A percentile compares a stretch with the other conserved stretches of the same genome.
Conservation (phyloP, 306 rosid genomes). For the Cicer judaicum region DNA sequence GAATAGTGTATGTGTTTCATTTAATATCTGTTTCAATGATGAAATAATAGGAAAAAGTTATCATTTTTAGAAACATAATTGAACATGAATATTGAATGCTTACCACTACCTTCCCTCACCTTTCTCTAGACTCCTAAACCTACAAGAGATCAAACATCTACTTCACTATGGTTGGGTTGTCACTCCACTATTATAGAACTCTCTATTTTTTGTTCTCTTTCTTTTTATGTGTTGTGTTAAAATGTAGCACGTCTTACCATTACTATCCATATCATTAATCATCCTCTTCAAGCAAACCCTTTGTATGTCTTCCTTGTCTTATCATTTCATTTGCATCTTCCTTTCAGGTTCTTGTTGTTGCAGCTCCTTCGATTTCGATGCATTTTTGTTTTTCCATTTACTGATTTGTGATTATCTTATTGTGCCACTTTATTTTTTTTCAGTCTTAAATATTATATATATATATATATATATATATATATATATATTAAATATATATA, state of each 20-base stretch:
- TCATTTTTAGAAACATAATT: conserved; percentile 44
- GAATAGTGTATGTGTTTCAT: neutral
- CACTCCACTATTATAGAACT: conserved; percentile 39
- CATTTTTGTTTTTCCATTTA: conserved; percentile 26
- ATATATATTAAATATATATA: conserved; percentile 5
- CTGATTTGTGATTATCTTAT: conserved; percentile 25
- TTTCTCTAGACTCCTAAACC: conserved; percentile 52
- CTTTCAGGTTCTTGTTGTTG: conserved; percentile 14
- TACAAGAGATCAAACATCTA: conserved; percentile 63
- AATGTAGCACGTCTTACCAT: conserved; percentile 55
- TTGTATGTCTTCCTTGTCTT: conserved; percentile 25
- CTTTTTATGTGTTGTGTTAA: conserved; percentile 49
- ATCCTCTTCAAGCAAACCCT: conserved; percentile 36
- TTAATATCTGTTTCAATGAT: neutral
- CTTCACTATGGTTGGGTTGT: conserved; percentile 64
- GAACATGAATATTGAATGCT: conserved; percentile 37
- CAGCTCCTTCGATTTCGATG: conserved; percentile 3
- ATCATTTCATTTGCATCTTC: conserved; percentile 20
- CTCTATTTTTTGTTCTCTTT: conserved; percentile 13
- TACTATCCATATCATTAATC: conserved; percentile 40
- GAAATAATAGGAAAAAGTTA: conserved; percentile 1
- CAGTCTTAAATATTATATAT: neutral
- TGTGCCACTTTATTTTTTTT: conserved; percentile 3
- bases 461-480: conserved; percentile 4
- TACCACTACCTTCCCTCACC: conserved; percentile 46